Conservation (phyloP, 1,139 yeast genomes). For the Debaryomyces singareniensis region DNA sequence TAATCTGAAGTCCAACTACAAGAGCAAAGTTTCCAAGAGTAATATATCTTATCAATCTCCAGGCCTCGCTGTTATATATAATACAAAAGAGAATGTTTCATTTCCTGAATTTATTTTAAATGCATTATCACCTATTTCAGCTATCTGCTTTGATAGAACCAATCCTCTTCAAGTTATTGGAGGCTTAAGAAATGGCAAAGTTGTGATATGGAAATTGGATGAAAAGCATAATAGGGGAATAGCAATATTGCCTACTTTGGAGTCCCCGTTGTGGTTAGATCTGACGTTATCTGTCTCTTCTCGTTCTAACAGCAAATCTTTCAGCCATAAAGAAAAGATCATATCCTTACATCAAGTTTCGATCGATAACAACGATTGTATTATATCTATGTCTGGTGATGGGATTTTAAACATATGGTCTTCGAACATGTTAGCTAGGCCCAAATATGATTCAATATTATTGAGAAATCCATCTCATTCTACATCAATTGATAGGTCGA, state of each 20-base stretch:
- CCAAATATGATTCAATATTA: slow-evolving; percentile 17
- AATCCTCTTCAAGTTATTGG: slow-evolving; percentile 26
- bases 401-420: slow-evolving; percentile 39
- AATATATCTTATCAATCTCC: slow-evolving; percentile 14
- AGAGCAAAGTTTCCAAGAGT: neutral
- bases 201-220: slow-evolving; percentile 35
- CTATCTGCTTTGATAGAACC: slow-evolving; percentile 31
- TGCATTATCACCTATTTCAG: slow-evolving; percentile 35
- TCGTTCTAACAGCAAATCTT: slow-evolving; percentile 1
- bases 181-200: slow-evolving; percentile 30
- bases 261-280: slow-evolving; percentile 14
- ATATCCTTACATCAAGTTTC: slow-evolving; percentile 13
- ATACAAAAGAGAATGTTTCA: slow-evolving; percentile 9
- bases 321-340: slow-evolving; percentile 8
- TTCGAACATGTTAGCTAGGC: slow-evolving; percentile 28
- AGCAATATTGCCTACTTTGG: slow-evolving; percentile 23
- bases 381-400: slow-evolving; percentile 27
- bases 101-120: slow-evolving; percentile 47
- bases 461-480: slow-evolving; percentile 5
- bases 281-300: slow-evolving; percentile 7
- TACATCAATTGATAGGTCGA: neutral
- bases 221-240: slow-evolving; percentile 7
- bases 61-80: slow-evolving; percentile 35
- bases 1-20: neutral
- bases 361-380: slow-evolving; percentile 19